Conservation (phyloP, 352 stramenopile species). For the Phytophthora fragariae region DNA sequence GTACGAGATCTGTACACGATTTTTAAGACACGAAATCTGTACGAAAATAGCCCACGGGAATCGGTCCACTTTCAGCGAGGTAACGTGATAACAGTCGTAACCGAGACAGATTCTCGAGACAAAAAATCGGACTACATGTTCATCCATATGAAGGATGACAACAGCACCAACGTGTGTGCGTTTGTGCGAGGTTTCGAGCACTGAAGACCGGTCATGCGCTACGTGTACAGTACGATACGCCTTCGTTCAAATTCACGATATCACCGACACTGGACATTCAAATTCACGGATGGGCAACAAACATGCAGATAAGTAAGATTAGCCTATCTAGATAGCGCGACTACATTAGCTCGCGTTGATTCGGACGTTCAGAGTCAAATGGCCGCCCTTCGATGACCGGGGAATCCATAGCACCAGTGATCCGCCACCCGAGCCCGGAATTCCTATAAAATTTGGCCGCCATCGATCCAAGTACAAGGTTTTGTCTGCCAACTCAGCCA, state of each 20-base stretch:
- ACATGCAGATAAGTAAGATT: neutral
- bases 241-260: no score
- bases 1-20: no score
- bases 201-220: neutral
- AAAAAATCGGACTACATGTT: neutral
- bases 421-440: slow-evolving; percentile 35
- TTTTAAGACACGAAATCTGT: no score
- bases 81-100: neutral
- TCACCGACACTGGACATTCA: no score
- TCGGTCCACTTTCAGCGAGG: no score
- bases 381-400: slow-evolving; percentile 30
- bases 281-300: neutral
- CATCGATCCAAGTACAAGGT: slow-evolving; percentile 67
- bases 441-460: slow-evolving; percentile 46
- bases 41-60: no score
- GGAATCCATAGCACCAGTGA: slow-evolving; percentile 57
- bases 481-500: slow-evolving; percentile 53
- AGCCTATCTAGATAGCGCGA: slow-evolving; percentile 1
- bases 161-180: neutral
- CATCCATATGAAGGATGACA: neutral
- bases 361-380: slow-evolving; percentile 45
- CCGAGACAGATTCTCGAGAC: neutral
- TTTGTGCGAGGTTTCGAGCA: neutral
- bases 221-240: no score
- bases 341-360: slow-evolving; percentile 51